phyloP scores from a whole-genome alignment of 2,329 filamentous ascomycete genomes.

The Saccharata proteae region DNA sequence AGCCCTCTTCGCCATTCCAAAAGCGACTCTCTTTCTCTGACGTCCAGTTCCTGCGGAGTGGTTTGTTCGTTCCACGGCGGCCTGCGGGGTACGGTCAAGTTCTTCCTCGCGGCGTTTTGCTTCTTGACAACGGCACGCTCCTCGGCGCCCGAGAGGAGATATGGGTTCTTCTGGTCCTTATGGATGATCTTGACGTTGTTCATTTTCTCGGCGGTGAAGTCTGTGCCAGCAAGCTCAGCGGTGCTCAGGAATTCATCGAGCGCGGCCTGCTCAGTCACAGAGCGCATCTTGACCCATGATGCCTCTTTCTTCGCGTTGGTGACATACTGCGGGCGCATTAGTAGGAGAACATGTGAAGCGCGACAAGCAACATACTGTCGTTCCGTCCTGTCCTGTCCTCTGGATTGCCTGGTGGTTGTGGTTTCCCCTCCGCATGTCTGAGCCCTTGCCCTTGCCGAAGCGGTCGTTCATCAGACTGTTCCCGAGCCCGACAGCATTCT shows the following conservation, averaged over 20 bases:
- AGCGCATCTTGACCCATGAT: slow-evolving; percentile 98
- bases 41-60: slow-evolving; percentile 70
- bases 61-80: slow-evolving; percentile 81
- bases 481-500: slow-evolving; percentile 86
- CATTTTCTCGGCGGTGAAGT: slow-evolving; percentile 98
- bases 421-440: slow-evolving; percentile 64
- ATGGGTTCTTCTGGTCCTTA: slow-evolving; percentile 90
- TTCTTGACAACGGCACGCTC: slow-evolving; percentile 68
- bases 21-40: slow-evolving; percentile 65
- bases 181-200: slow-evolving; percentile 99
- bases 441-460: slow-evolving; percentile 84
- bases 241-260: slow-evolving; percentile 95
- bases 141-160: slow-evolving; percentile 72
- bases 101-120: slow-evolving; percentile 66
- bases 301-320: slow-evolving; percentile 86
- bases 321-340: slow-evolving; percentile 52
- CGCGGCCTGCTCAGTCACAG: slow-evolving; percentile 90
- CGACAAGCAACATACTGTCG: slow-evolving; percentile 41
- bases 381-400: slow-evolving; percentile 60
- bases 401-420: slow-evolving; percentile 52
- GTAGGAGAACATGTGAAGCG: neutral
- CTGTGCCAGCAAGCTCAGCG: slow-evolving; percentile 91
- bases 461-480: slow-evolving; percentile 98
- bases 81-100: slow-evolving; percentile 78
- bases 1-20: slow-evolving; percentile 81